phyloP scores from a whole-genome alignment of 768 basidiomycete genomes.

The Lentinula detonsa region DNA sequence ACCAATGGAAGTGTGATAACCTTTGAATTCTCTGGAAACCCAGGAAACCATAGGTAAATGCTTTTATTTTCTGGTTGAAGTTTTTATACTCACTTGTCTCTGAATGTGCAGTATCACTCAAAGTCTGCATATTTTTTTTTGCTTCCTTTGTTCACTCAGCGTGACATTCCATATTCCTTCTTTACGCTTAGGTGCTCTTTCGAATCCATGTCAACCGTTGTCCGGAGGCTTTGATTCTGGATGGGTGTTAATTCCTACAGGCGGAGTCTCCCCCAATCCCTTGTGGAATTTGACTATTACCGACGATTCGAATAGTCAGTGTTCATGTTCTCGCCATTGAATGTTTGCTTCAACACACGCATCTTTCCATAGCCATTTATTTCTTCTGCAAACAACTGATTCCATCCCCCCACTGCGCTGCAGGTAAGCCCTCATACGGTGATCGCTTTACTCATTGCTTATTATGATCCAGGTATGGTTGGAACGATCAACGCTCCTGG shows the following conservation, averaged over 20 bases:
- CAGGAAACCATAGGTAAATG: conserved; percentile 36
- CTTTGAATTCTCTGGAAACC: conserved; percentile 44
- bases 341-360: conserved; percentile 12
- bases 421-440: not conserved
- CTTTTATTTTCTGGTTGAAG: not conserved
- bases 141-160: not conserved
- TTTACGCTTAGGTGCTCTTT: not conserved
- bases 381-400: conserved; percentile 51
- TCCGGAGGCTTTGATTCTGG: conserved; percentile 52
- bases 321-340: too few species aligned
- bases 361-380: conserved; percentile 36
- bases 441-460: not conserved
- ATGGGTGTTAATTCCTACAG: conserved; percentile 32
- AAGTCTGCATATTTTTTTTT: conserved; percentile 26
- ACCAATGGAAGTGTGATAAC: conserved; percentile 38
- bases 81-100: not conserved
- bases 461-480: conserved; percentile 32
- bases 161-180: not conserved
- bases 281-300: conserved; percentile 48
- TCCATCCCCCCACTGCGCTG: conserved; percentile 34
- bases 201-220: conserved; percentile 36
- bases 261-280: conserved; percentile 21
- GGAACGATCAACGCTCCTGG: conserved; percentile 48
- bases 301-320: conserved; percentile 37
- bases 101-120: conserved; percentile 35